phyloP scores from a whole-genome alignment of 2,329 filamentous ascomycete species.

The Stachybotrys elegans region DNA sequence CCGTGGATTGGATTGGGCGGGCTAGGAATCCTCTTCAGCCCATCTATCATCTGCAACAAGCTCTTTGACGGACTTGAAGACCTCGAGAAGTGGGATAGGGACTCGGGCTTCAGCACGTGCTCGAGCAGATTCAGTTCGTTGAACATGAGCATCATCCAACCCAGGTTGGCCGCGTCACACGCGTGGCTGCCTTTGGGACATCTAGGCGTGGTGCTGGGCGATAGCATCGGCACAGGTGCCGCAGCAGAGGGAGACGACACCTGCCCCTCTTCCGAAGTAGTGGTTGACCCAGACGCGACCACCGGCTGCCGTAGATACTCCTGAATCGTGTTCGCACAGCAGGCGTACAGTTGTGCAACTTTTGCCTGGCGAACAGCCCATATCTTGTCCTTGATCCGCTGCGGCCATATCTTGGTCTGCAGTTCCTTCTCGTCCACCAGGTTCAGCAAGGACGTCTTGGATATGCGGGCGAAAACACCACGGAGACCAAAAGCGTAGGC shows the following conservation, averaged over 20 bases:
- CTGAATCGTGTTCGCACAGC: conserved; percentile 36
- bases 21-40: conserved; percentile 37
- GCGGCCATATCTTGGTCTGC: conserved; percentile 39
- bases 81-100: conserved; percentile 15
- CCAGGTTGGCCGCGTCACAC: conserved; percentile 49
- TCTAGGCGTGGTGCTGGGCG: conserved; percentile 33
- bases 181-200: conserved; percentile 44
- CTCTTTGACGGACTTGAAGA: conserved; percentile 32
- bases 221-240: conserved; percentile 11
- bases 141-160: conserved; percentile 48
- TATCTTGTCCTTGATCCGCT: conserved; percentile 41
- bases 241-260: conserved; percentile 14
- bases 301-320: conserved; percentile 38
- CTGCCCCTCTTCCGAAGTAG: conserved; percentile 10
- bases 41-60: conserved; percentile 39
- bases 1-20: conserved; percentile 35
- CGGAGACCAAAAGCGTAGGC: conserved; percentile 47
- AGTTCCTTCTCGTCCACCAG: conserved; percentile 37
- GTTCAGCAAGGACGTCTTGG: conserved; percentile 44
- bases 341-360: conserved; percentile 43
- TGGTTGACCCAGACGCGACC: conserved; percentile 16
- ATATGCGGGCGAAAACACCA: conserved; percentile 43
- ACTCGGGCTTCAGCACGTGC: conserved; percentile 29
- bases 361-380: conserved; percentile 44
- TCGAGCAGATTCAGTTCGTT: conserved; percentile 41